Conservation (phyloP, 2,329 filamentous ascomycete genomes). For the Colletotrichum chlorophyti region DNA sequence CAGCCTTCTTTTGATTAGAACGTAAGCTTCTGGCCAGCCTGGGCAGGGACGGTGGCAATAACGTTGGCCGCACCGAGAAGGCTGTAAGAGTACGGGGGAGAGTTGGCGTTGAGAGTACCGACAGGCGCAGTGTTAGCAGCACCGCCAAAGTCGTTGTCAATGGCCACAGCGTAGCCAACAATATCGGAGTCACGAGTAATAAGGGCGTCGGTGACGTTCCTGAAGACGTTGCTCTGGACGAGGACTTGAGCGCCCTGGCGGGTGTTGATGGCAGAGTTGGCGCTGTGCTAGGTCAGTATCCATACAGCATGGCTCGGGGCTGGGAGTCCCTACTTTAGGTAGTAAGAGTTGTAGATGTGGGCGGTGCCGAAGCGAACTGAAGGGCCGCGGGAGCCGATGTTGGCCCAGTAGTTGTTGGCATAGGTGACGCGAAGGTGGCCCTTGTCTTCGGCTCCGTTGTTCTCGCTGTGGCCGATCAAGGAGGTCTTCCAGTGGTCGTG, state of each 20-base stretch:
- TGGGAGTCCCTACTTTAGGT: conserved; percentile 41
- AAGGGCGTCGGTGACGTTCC: conserved; percentile 39
- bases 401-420: conserved; percentile 65
- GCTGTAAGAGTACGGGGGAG: conserved; percentile 54
- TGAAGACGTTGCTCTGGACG: conserved; percentile 53
- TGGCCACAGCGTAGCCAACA: conserved; percentile 18
- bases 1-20: conserved; percentile 6
- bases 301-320: too few species aligned
- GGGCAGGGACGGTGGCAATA: conserved; percentile 43
- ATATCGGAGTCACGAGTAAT: conserved; percentile 30
- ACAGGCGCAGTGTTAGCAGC: conserved; percentile 25
- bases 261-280: conserved; percentile 58
- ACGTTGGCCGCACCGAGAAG: conserved; percentile 52
- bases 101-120: conserved; percentile 53
- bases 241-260: conserved; percentile 59
- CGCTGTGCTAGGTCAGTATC: conserved; percentile 28
- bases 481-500: conserved; percentile 66
- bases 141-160: conserved; percentile 22
- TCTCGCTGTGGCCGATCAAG: conserved; percentile 66
- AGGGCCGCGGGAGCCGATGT: conserved; percentile 66
- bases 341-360: conserved; percentile 54
- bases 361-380: conserved; percentile 68
- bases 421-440: conserved; percentile 66
- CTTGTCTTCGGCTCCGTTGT: conserved; percentile 61
- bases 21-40: conserved; percentile 41